Evolutionary conservation across 768 basidiomycete species (phyloP), one percentile per base, ranked within the genome.

Genomic region (Flagelloscypha sp.): DNA sequence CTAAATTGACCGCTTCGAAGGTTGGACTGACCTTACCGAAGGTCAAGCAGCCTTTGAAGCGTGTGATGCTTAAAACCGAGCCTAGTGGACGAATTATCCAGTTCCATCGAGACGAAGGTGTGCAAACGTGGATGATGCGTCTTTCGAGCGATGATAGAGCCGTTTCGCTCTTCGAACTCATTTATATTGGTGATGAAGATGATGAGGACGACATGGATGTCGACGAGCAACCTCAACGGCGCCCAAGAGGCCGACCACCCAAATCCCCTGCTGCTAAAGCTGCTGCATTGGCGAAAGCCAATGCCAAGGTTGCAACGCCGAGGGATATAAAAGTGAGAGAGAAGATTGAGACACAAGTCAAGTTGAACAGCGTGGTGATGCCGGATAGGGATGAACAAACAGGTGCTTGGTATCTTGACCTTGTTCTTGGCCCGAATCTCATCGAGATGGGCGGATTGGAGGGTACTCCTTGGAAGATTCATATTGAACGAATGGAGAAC

Each of bases 81-180:
- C 84, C 84, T 8, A 59, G 56, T 7, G 76, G 72, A 20, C 65
- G 86, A 25, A 59, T 59, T 13, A 55, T 88, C 24, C 59, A 58
- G 20, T 59, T 89, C 20, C 59, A 75, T 37, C 65, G 65, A 27
- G 81, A 85, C 35, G n/a, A n/a, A n/a, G 82, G 84, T 4, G 86
- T 88, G 31, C 74, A 70, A 49, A 72, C 59, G 23, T 88, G 86
- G 86, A 72, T 74, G 4, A 60, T 85, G 53, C 66, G 76, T 30
- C 63, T 87, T 22, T 61, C 63, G 7, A 60, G 62, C 1, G 68
- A 65, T 7, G 86, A 88, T 49, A 67, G 66, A 3, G 66, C 63
- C 3, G 35, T 88, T 12, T 54, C 67, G 38, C 51, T 88, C 24
- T 61, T 60, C 28, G 67, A 74, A 36, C 59, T 84, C 31, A 57